Evolutionary conservation across 2,329 filamentous ascomycete genomes (phyloP).

Genomic region (Endocalyx cinctus): DNA sequence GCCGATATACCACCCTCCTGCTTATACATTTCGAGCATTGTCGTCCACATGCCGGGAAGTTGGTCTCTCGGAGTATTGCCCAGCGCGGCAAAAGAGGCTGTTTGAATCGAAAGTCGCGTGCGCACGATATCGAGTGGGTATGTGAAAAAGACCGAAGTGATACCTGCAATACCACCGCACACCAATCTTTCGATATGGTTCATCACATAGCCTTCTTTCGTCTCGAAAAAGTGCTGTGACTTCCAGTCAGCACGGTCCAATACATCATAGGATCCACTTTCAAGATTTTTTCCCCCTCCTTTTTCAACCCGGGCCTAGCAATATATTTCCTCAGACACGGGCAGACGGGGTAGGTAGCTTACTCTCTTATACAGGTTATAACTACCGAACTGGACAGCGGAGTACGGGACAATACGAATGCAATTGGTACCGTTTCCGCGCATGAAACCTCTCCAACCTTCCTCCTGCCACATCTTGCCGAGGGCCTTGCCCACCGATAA

Average conservation of each 20-base stretch:
- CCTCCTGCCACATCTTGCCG: constrained; percentile 92
- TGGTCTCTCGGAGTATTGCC: constrained; percentile 55
- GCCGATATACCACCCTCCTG: constrained; percentile 81
- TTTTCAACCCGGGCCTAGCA: no score
- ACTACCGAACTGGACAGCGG: constrained; percentile 94
- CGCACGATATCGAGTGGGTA: constrained; percentile 98
- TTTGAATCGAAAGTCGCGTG: constrained; percentile 93
- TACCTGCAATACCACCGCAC: constrained; percentile 88
- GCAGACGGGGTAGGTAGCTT: constrained; percentile 28
- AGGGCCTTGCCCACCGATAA: constrained; percentile 85
- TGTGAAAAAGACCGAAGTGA: constrained; percentile 91
- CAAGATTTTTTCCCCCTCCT: no score
- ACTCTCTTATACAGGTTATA: constrained; percentile 97
- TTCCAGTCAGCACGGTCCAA: constrained; percentile 11
- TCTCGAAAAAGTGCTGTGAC: constrained; percentile 71
- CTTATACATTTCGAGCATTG: constrained; percentile 79
- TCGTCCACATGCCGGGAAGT: constrained; percentile 88
- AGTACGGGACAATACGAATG: constrained; percentile 96
- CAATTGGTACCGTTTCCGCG: constrained; percentile 97
- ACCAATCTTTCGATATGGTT: constrained; percentile 69
- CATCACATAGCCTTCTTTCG: constrained; percentile 68
- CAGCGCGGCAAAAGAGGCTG: constrained; percentile 85
- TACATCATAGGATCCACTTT: constrained; percentile 5
- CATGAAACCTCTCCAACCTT: constrained; percentile 97
- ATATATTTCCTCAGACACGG: no score